These are phyloP conservation scores for Gentiana straminea DNA, from an alignment of 257 asterid genomes.

Conservation along the genomic window DNA sequence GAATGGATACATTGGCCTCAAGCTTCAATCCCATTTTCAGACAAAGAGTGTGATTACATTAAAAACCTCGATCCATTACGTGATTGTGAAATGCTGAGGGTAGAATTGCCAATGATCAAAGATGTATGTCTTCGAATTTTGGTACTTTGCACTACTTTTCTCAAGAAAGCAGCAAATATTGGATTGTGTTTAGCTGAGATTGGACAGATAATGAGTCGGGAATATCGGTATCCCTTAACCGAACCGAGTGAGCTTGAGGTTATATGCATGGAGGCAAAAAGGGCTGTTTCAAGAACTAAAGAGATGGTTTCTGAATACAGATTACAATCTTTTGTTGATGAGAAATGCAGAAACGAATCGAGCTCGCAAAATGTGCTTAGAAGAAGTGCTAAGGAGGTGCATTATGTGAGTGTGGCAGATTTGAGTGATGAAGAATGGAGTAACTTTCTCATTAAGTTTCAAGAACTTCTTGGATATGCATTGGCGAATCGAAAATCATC, in stretches of 20 bases:
- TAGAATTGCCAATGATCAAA: conserved; percentile 13
- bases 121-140: conserved; percentile 14
- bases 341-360: background rate
- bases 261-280: conserved; percentile 10
- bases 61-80: conserved; percentile 9
- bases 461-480: conserved; percentile 8
- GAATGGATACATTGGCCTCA: conserved; percentile 20
- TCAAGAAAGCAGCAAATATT: conserved; percentile 13
- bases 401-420: conserved; percentile 8
- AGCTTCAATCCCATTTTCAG: conserved; percentile 12
- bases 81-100: conserved; percentile 14
- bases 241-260: conserved; percentile 14
- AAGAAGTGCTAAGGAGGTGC: conserved; percentile 10
- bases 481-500: conserved; percentile 1
- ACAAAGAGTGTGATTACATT: conserved; percentile 9
- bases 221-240: background rate
- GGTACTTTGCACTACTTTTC: conserved; percentile 11
- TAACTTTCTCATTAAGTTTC: conserved; percentile 6
- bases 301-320: conserved; percentile 6
- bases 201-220: conserved; percentile 17
- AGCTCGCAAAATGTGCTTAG: background rate
- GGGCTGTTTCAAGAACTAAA: background rate
- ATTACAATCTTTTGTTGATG: background rate
- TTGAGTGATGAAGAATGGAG: conserved; percentile 8
- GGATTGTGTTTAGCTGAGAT: conserved; percentile 14